Conservation (phyloP, 495 filamentous ascomycete species). For the Lepidopterella palustris region DNA sequence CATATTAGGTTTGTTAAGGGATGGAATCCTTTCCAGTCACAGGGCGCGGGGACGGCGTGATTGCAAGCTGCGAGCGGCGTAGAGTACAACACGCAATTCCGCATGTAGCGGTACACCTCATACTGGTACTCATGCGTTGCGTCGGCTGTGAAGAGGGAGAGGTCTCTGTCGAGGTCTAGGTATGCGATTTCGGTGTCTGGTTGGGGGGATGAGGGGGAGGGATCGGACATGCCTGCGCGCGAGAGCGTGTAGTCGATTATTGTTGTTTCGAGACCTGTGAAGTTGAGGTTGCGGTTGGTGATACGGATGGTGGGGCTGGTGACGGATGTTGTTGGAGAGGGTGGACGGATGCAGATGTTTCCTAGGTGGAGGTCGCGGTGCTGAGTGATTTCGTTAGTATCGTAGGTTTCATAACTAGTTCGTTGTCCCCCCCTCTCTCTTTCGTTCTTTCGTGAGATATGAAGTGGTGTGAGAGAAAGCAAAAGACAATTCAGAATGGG, state of each 20-base stretch:
- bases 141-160: conserved; percentile 35
- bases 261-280: conserved; percentile 66
- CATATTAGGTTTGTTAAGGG: conserved; percentile 39
- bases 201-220: not conserved
- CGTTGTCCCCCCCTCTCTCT: no score
- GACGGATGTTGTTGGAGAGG: not conserved
- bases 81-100: conserved; percentile 15
- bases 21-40: conserved; percentile 30
- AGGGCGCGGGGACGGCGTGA: not conserved
- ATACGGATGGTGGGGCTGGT: conserved; percentile 4
- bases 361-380: conserved; percentile 86
- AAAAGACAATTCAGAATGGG: not conserved
- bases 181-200: conserved; percentile 29
- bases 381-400: no score
- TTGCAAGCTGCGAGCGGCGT: conserved; percentile 15
- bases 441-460: no score
- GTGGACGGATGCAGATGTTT: conserved; percentile 65
- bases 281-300: conserved; percentile 49
- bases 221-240: conserved; percentile 44
- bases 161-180: conserved; percentile 32
- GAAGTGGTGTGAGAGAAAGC: not conserved
- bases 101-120: conserved; percentile 41
- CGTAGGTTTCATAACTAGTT: not conserved
- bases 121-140: conserved; percentile 39
- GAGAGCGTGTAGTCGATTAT: conserved; percentile 90